phyloP scores from a whole-genome alignment of 805 yeast species.

The Lachancea kluyveri region DNA sequence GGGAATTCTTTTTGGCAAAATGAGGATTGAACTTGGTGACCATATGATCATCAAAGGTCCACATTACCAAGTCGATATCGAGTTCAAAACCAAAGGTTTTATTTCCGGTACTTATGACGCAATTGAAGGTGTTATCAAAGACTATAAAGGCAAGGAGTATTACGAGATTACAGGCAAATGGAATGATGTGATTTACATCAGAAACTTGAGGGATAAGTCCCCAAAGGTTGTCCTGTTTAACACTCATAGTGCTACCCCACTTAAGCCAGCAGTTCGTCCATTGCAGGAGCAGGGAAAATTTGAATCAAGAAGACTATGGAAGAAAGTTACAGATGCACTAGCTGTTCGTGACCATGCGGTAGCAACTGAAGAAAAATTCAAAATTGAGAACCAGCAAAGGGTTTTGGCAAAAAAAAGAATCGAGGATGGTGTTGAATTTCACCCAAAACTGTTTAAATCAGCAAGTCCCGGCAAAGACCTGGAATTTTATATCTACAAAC shows the following conservation, averaged over 20 bases:
- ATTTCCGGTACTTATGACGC: slow-evolving; percentile 89
- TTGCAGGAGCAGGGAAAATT: slow-evolving; percentile 69
- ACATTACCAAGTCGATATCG: slow-evolving; percentile 66
- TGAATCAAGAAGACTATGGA: slow-evolving; percentile 84
- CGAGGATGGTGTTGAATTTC: slow-evolving; percentile 75
- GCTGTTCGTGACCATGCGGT: slow-evolving; percentile 67
- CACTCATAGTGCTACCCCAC: slow-evolving; percentile 46
- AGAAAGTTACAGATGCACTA: slow-evolving; percentile 74
- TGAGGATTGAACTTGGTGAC: slow-evolving; percentile 90
- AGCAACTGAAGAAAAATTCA: slow-evolving; percentile 85
- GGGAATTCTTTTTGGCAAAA: slow-evolving; percentile 84
- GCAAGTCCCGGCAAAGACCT: slow-evolving; percentile 40
- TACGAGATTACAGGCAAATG: slow-evolving; percentile 83
- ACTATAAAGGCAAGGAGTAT: slow-evolving; percentile 45
- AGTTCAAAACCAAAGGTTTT: slow-evolving; percentile 92
- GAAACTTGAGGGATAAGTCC: slow-evolving; percentile 42
- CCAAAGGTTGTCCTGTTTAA: slow-evolving; percentile 52
- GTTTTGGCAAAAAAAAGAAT: slow-evolving; percentile 60
- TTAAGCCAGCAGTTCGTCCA: slow-evolving; percentile 69
- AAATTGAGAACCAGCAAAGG: slow-evolving; percentile 86
- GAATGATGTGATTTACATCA: slow-evolving; percentile 79
- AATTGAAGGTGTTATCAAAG: slow-evolving; percentile 67
- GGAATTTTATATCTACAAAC: slow-evolving; percentile 62
- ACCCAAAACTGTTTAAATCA: slow-evolving; percentile 68
- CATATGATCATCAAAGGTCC: slow-evolving; percentile 72